A percentile compares a stretch with the other conserved stretches of the same genome.
phyloP scores from a whole-genome alignment of 2,329 filamentous ascomycete genomes.

The Cordyceps farinosa region DNA sequence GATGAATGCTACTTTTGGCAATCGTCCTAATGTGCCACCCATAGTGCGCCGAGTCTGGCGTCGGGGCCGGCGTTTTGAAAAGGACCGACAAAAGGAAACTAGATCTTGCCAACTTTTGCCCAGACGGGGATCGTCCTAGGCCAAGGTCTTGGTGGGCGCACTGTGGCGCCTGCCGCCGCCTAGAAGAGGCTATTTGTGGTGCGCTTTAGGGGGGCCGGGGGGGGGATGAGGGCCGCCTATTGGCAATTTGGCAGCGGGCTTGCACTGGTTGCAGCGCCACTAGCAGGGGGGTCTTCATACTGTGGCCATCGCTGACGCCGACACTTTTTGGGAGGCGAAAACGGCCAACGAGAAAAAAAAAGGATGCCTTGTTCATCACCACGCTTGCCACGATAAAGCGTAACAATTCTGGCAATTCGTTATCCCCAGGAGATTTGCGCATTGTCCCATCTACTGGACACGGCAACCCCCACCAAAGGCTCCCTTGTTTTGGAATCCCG shows the following conservation, averaged over 20 bases:
- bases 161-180: too few species aligned
- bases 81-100: background rate
- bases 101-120: too few species aligned
- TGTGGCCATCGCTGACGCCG: conserved; percentile 7
- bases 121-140: too few species aligned
- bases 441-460: too few species aligned
- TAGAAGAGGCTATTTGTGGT: background rate
- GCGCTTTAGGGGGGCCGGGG: background rate
- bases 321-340: conserved; percentile 9
- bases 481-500: background rate
- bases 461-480: background rate
- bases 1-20: too few species aligned
- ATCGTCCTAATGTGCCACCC: too few species aligned
- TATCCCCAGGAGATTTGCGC: background rate
- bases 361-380: background rate
- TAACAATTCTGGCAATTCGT: background rate
- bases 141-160: too few species aligned
- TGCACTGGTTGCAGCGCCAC: background rate
- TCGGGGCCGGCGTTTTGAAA: conserved; percentile 5
- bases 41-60: background rate
- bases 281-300: background rate
- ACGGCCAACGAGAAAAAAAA: background rate
- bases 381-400: background rate
- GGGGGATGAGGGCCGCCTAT: background rate
- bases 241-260: background rate